A percentile compares a stretch with the other conserved stretches of the same genome.
Evolutionary conservation across 257 asterid species (phyloP).

Genomic region (Thymus mandschuricus): DNA sequence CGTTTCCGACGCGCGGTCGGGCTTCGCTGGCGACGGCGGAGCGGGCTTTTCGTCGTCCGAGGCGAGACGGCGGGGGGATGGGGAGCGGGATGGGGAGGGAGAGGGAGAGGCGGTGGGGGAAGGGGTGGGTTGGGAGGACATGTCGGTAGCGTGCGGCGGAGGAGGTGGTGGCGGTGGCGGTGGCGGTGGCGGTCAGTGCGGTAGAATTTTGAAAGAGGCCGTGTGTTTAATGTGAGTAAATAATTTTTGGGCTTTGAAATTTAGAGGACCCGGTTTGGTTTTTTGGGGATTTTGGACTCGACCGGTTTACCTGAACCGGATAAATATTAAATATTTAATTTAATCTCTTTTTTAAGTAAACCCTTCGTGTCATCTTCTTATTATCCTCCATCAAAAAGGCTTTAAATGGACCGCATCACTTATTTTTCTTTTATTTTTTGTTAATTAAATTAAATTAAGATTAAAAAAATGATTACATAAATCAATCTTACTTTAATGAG

Average conservation of each 20-base stretch:
- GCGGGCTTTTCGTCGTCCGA: conserved; percentile 35
- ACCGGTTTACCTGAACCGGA: no score
- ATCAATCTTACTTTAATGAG: no score
- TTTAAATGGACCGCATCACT: background rate
- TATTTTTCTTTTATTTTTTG: no score
- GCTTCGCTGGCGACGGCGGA: conserved; percentile 29
- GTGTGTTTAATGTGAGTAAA: background rate
- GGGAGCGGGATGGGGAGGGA: conserved; percentile 34
- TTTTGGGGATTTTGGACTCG: background rate
- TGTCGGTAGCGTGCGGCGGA: conserved; percentile 45
- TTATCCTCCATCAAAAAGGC: no score
- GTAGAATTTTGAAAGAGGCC: conserved; percentile 32
- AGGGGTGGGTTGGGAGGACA: conserved; percentile 42
- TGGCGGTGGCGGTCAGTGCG: conserved; percentile 41
- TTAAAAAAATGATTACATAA: no score
- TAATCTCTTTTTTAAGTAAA: background rate
- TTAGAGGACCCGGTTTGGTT: conserved; percentile 35
- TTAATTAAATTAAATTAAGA: no score
- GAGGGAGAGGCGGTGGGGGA: conserved; percentile 43
- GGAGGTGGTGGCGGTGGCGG: conserved; percentile 47
- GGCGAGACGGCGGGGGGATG: conserved; percentile 29
- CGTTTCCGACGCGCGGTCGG: conserved; percentile 30
- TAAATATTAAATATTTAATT: no score
- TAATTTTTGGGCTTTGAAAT: conserved; percentile 38
- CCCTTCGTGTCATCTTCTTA: background rate